Base-by-base conservation (phyloP, 2,329 filamentous ascomycete species). In the Botrytis pseudocinerea region DNA sequence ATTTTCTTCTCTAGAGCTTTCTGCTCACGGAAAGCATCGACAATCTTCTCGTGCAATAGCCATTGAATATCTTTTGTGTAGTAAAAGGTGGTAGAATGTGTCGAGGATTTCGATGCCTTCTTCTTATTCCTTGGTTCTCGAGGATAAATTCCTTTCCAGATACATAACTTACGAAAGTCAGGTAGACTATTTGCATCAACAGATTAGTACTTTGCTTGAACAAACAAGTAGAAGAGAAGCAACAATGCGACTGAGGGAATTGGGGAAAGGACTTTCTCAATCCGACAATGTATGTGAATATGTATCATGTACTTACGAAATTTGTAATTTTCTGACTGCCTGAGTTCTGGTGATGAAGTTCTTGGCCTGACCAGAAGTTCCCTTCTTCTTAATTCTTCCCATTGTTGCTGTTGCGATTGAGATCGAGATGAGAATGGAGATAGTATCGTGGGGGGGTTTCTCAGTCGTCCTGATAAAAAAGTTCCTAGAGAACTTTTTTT, bases 141-240 rank as follows among this genome's bases (percentile, higher is more conserved):
- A 77, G 96, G 96, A 84, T 98, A 99, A 83, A 99, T 98, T 80
- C 95, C 96, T 87, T 98, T 98, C 92, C 97, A 99, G 83, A 99
- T 99, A 86, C 96, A 99, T 82, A 99, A 88, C 85, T 97, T 92
- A 85, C 96, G 92, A 85, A 99, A 99, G 85, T 99, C 96, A 78
- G 95, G 94, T 73, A 99, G 90, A 80, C 93, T 97, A 84, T 59
- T 66, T 22, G 4, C 46, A 22, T 8, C n/a, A 16, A 57, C 3
- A 57, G 28, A 59, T 71, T 44, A 71, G 70, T 22, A 57, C 16
- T 44, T n/a, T 42, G 22, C n/a, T 54, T 9, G 9, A 20, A 38
- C 22, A 57, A 8, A 57, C 25, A 40, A 54, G 32, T 20, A 28
- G 57, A 70, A 42, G 40, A 18, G 44, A 22, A 40, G 42, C 22